phyloP scores from a whole-genome alignment of 2,329 filamentous ascomycete genomes.

The Colletotrichum horii region DNA sequence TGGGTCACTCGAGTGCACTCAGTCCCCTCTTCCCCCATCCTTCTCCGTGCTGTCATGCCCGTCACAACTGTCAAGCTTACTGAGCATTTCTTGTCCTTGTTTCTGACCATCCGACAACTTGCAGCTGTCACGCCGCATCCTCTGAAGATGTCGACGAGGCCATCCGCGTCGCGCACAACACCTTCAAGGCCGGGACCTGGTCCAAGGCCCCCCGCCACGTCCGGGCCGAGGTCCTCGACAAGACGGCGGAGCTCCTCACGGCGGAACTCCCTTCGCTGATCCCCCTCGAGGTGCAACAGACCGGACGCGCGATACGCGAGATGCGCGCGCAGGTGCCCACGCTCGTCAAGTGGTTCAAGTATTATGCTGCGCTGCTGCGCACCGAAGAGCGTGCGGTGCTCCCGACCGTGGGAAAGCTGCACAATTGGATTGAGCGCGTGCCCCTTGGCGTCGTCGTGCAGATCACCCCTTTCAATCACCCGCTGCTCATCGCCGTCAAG shows the following conservation, averaged over 20 bases:
- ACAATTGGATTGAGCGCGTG: slow-evolving; percentile 60
- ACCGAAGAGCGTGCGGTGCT: slow-evolving; percentile 70
- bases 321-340: slow-evolving; percentile 73
- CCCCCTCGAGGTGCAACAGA: slow-evolving; percentile 69
- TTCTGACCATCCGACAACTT: background rate
- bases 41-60: background rate
- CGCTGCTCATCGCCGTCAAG: slow-evolving; percentile 61
- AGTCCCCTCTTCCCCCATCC: background rate
- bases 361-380: slow-evolving; percentile 72
- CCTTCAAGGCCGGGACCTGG: slow-evolving; percentile 60
- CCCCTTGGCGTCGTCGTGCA: slow-evolving; percentile 63
- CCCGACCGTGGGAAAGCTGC: slow-evolving; percentile 65
- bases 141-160: slow-evolving; percentile 45
- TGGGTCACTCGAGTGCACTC: background rate
- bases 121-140: slow-evolving; percentile 54
- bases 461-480: slow-evolving; percentile 65
- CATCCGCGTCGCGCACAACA: slow-evolving; percentile 44
- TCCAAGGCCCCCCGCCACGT: slow-evolving; percentile 59
- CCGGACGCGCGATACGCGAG: slow-evolving; percentile 70
- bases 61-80: background rate
- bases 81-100: background rate
- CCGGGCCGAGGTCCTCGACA: slow-evolving; percentile 68
- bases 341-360: slow-evolving; percentile 73
- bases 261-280: slow-evolving; percentile 61
- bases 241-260: slow-evolving; percentile 59